These are phyloP conservation scores for Alnus glutinosa DNA, from an alignment of 306 rosid genomes.

Conservation along the genomic window DNA sequence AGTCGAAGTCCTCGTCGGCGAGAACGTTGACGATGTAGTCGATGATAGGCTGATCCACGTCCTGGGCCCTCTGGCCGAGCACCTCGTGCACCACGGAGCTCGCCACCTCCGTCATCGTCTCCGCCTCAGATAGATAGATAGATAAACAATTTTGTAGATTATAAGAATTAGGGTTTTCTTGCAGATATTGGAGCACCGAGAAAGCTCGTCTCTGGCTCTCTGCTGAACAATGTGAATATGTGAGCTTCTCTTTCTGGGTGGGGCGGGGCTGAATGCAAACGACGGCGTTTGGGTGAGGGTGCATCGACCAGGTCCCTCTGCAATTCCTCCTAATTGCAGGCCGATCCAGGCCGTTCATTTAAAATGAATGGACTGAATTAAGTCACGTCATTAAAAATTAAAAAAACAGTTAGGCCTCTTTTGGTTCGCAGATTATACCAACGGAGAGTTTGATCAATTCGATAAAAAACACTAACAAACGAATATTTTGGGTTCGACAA, in stretches of 20 bases:
- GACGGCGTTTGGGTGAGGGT: neutral
- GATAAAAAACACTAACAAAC: too few relatives aligned
- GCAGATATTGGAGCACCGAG: neutral
- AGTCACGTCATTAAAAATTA: too few relatives aligned
- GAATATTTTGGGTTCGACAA: too few relatives aligned
- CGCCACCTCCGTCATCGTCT: conserved; percentile 81
- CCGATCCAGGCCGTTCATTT: too few relatives aligned
- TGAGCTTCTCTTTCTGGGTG: neutral
- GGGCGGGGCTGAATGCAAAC: neutral
- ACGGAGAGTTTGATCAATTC: too few relatives aligned
- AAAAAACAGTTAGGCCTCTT: too few relatives aligned
- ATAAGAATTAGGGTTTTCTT: neutral
- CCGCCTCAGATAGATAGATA: neutral
- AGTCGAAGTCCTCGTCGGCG: conserved; percentile 96
- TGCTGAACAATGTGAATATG: neutral
- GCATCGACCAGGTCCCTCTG: too few relatives aligned
- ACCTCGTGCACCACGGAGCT: conserved; percentile 90
- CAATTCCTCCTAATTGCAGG: too few relatives aligned
- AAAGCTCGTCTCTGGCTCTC: neutral
- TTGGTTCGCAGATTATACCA: too few relatives aligned
- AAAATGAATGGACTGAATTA: too few relatives aligned
- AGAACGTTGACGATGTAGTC: conserved; percentile 93
- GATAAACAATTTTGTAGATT: neutral
- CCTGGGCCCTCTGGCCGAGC: conserved; percentile 62
- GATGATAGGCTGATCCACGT: conserved; percentile 81